Evolutionary conservation across 2,329 filamentous ascomycete species (phyloP).

Genomic region (Exophiala phaeomuriformis): DNA sequence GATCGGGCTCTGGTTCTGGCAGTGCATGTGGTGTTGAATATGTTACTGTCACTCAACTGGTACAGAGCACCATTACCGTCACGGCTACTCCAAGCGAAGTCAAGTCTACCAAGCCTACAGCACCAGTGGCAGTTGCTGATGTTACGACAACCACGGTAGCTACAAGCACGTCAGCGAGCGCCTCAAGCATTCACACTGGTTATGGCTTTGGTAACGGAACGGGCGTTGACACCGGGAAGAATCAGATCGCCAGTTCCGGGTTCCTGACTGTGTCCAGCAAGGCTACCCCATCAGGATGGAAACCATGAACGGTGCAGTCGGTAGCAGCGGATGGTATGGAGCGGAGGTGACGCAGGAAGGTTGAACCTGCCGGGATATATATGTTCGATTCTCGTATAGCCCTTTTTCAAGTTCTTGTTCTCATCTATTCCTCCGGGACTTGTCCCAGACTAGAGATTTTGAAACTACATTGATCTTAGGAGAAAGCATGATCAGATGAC

Average conservation of each 20-base stretch:
- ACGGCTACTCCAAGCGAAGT: slow-evolving; percentile 9
- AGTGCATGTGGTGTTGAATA: slow-evolving; percentile 13
- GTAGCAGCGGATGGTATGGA: too few species aligned
- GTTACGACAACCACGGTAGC: neutral
- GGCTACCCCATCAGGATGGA: slow-evolving; percentile 14
- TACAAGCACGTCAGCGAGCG: neutral
- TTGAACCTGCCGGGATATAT: too few species aligned
- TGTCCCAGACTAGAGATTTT: too few species aligned
- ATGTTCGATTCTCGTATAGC: too few species aligned
- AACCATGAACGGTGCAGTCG: slow-evolving; percentile 3
- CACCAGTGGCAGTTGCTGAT: slow-evolving; percentile 4
- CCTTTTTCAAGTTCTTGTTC: too few species aligned
- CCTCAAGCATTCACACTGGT: neutral
- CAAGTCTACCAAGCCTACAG: slow-evolving; percentile 4
- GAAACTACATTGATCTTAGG: too few species aligned
- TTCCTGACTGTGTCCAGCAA: slow-evolving; percentile 17
- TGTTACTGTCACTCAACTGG: slow-evolving; percentile 17
- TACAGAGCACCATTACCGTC: slow-evolving; percentile 20
- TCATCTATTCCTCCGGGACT: too few species aligned
- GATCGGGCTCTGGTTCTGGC: neutral
- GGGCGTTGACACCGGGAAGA: neutral
- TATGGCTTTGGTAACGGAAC: slow-evolving; percentile 10
- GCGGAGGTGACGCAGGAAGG: too few species aligned
- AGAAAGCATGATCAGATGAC: too few species aligned
- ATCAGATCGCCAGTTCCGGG: slow-evolving; percentile 10